Conservation (phyloP, 164 flowering plant genomes). For the Annona squamosa region DNA sequence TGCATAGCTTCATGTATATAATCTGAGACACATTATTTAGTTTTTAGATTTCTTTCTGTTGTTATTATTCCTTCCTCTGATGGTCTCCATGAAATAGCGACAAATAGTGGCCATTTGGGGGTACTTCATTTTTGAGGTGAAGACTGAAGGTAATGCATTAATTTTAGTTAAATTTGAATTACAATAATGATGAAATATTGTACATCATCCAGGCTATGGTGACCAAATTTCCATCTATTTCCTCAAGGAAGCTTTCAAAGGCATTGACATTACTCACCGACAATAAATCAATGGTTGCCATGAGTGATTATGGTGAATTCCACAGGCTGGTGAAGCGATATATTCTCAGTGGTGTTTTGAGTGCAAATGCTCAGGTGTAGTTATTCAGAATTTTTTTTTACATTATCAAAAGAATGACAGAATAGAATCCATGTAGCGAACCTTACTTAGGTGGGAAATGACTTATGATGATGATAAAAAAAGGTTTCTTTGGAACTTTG, state of each 20-base stretch:
- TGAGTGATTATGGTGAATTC: conserved; percentile 78
- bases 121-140: neutral
- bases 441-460: no score
- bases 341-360: conserved; percentile 53
- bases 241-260: conserved; percentile 74
- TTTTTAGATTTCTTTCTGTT: no score
- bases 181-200: neutral
- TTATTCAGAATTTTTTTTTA: neutral
- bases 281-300: conserved; percentile 82
- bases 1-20: neutral
- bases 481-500: neutral
- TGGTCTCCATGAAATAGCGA: neutral
- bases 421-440: no score
- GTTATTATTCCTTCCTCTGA: neutral
- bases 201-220: conserved; percentile 71
- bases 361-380: conserved; percentile 79
- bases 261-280: conserved; percentile 60
- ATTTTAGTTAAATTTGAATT: neutral
- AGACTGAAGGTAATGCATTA: no score
- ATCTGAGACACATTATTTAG: neutral
- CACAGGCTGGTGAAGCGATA: conserved; percentile 58
- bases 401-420: neutral
- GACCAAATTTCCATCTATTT: conserved; percentile 68
- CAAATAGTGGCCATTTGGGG: no score
- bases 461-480: no score